Percentiles rank a stretch among this genome's conserved stretches.
These are phyloP conservation scores for Myotisia sp. DNA, from an alignment of 2,329 filamentous ascomycete genomes.

Conservation along the genomic window DNA sequence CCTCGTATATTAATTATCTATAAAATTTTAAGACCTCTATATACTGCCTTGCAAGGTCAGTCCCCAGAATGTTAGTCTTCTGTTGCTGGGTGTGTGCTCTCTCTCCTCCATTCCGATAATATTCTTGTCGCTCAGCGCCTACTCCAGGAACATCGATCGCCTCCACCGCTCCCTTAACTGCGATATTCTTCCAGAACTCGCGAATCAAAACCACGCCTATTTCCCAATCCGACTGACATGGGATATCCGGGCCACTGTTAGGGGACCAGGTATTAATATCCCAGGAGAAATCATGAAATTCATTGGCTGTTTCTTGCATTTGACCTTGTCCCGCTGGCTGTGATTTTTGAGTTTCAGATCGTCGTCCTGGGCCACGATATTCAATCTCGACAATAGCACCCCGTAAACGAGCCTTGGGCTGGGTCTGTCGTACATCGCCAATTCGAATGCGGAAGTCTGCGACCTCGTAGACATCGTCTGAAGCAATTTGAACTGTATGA, in stretches of 20 bases:
- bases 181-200: conserved; percentile 29
- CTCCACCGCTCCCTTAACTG: conserved; percentile 25
- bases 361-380: conserved; percentile 22
- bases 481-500: conserved; percentile 23
- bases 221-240: conserved; percentile 23
- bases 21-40: conserved; percentile 34
- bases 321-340: neutral
- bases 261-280: neutral
- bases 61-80: conserved; percentile 18
- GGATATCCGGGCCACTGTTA: conserved; percentile 7
- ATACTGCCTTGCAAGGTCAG: conserved; percentile 31
- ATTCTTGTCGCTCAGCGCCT: conserved; percentile 25
- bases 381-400: conserved; percentile 33
- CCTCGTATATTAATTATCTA: conserved; percentile 19
- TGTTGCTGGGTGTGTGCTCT: conserved; percentile 11
- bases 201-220: conserved; percentile 27
- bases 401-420: conserved; percentile 23
- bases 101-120: conserved; percentile 3
- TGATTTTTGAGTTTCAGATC: neutral
- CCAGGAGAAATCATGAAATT: neutral
- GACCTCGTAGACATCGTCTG: conserved; percentile 28
- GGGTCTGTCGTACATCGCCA: conserved; percentile 30
- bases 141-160: conserved; percentile 30
- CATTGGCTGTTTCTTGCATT: neutral
- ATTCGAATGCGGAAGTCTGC: conserved; percentile 31